phyloP scores from a whole-genome alignment of 306 rosid species.

The Pyrus betulifolia region DNA sequence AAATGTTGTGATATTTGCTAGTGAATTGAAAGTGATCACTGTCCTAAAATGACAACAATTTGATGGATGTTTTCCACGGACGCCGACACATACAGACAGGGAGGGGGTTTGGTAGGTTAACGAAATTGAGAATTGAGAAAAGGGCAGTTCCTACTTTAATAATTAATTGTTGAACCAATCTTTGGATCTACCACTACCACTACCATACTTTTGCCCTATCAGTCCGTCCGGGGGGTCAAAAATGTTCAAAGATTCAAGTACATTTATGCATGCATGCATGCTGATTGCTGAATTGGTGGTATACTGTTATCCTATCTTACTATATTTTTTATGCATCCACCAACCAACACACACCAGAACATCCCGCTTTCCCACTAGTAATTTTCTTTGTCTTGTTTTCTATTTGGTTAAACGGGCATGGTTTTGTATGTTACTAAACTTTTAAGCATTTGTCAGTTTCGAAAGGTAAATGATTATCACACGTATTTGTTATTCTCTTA shows the following conservation, averaged over 20 bases:
- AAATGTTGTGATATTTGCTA: not conserved
- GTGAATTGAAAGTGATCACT: not conserved
- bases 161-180: slow-evolving; percentile 12
- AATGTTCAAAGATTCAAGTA: not conserved
- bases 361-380: not conserved
- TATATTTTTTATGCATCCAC: slow-evolving; percentile 3
- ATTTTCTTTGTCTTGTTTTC: not conserved
- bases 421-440: not conserved
- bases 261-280: not conserved
- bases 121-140: not conserved
- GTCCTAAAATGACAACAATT: not conserved
- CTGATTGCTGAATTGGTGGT: too few relatives aligned
- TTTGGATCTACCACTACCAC: not conserved
- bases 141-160: slow-evolving; percentile 9
- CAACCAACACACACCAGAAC: not conserved
- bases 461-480: not conserved
- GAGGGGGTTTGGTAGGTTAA: slow-evolving; percentile 1
- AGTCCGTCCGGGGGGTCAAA: not conserved
- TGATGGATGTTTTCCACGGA: slow-evolving; percentile 5
- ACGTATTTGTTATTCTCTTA: too few relatives aligned
- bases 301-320: not conserved
- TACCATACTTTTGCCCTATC: not conserved
- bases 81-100: not conserved
- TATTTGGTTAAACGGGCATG: not conserved
- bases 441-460: not conserved